Percentiles rank a stretch among this genome's conserved stretches.
phyloP scores from a whole-genome alignment of 1,284 basidiomycete species.

The Heterobasidion annosum region DNA sequence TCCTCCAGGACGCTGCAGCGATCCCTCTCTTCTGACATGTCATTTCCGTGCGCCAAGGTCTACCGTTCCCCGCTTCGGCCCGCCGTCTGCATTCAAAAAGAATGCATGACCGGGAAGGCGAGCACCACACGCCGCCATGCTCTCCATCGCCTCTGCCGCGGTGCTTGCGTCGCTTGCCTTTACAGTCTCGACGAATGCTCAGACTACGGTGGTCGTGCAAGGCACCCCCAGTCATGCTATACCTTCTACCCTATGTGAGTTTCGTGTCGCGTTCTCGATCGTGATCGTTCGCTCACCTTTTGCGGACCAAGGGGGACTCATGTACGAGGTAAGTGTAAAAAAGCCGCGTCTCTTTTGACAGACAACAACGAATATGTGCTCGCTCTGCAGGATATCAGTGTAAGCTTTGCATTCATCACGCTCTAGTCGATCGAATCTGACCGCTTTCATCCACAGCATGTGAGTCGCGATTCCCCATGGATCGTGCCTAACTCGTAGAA shows the following conservation, averaged over 20 bases:
- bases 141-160: not conserved
- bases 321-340: slow-evolving; percentile 25
- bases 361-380: not conserved
- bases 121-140: not conserved
- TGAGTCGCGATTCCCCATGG: not conserved
- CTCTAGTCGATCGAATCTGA: not conserved
- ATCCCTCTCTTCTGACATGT: too few species aligned
- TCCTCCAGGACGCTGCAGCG: too few species aligned
- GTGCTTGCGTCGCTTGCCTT: not conserved
- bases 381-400: slow-evolving; percentile 26
- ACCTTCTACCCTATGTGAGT: slow-evolving; percentile 22
- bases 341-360: not conserved
- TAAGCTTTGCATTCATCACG: slow-evolving; percentile 10
- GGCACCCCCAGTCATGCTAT: slow-evolving; percentile 18
- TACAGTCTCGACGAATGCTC: not conserved
- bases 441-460: not conserved
- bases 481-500: not conserved
- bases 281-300: not conserved
- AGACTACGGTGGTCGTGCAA: slow-evolving; percentile 14
- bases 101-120: not conserved
- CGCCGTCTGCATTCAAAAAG: not conserved
- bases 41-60: too few species aligned
- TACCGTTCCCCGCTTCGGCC: not conserved
- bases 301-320: slow-evolving; percentile 22
- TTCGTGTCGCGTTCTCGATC: not conserved